Evolutionary conservation across 352 stramenopile genomes (phyloP).

Genomic region (Phytopythium kandeliae): DNA sequence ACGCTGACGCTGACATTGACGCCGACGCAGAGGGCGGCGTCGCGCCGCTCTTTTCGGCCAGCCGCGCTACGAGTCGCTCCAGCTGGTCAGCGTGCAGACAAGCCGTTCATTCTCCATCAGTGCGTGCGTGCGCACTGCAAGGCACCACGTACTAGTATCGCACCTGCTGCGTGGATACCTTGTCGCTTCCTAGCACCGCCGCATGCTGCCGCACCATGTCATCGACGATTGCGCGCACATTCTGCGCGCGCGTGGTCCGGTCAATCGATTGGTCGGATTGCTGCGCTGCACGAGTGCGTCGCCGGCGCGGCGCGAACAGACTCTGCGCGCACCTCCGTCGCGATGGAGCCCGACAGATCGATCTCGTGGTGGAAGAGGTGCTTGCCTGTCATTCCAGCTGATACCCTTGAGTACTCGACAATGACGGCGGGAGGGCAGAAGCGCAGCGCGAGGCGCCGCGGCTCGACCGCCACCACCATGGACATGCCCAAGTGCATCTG

Average conservation of each 20-base stretch:
- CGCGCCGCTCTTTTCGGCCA: conserved; percentile 17
- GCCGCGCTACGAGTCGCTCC: conserved; percentile 35
- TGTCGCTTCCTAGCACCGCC: conserved; percentile 28
- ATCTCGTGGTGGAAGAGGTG: conserved; percentile 66
- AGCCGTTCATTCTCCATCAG: too few species aligned
- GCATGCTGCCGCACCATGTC: conserved; percentile 33
- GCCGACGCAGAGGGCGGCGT: too few species aligned
- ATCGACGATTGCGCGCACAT: conserved; percentile 24
- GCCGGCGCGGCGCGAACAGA: too few species aligned
- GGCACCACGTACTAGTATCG: too few species aligned
- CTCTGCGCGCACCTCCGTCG: background rate
- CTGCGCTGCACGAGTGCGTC: too few species aligned
- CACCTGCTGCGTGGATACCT: conserved; percentile 44
- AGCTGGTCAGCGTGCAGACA: too few species aligned
- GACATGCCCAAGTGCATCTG: too few species aligned
- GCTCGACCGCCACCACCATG: too few species aligned
- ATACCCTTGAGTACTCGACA: conserved; percentile 45
- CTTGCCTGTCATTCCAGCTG: conserved; percentile 1
- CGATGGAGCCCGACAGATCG: conserved; percentile 22
- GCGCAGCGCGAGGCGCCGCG: conserved; percentile 46
- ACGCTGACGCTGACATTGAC: too few species aligned
- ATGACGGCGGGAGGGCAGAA: conserved; percentile 49
- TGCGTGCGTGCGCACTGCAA: too few species aligned
- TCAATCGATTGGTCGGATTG: too few species aligned
- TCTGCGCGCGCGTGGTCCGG: too few species aligned